Base-by-base conservation (phyloP, 164 flowering plant species). In the Magnolia sinica region DNA sequence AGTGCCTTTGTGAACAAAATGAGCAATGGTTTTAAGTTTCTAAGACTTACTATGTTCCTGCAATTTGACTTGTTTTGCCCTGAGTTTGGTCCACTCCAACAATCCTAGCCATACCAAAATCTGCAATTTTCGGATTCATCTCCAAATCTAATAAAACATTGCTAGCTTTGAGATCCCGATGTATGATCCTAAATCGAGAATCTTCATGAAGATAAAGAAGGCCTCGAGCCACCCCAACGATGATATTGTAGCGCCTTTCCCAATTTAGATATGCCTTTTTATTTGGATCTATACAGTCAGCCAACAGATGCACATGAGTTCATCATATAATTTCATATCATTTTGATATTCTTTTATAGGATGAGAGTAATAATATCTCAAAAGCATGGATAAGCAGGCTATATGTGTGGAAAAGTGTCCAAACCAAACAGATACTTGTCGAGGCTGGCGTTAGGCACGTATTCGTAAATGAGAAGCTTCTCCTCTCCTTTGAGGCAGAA, bases 191-290 rank as follows among this genome's bases (percentile, higher is more conserved):
- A 7, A 87, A 77, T 11, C 85, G 79, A 10, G 91, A 91, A 58
- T 89, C 92, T 45, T 85, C 88, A 49, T 89, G 94, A 65, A 91
- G 87, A 71, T 91, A 91, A 13, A 88, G 81, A 68, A 91, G 51
- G 8, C 92, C 92, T 68, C 88, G 81, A 22, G 88, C 87, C 18
- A 89, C 83, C 7, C 92, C 92, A 22, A 8, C 68, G 0, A 84
- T 82, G 8, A 82, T 37, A 19, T 73, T 79, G 51, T 64, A 73
- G 13, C 87, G 85, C 7, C 18, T 77, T 9, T 52, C 50, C 83
- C 85, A 84, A 51, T 75, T 68, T 23, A 84, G n/a, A 29, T 18
- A 50, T 0, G 19, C 50, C 0, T 67, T 61, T 23, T 23, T 74
- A 14, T 0, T 29, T n/a, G 27, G 70, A 66, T 74, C 75, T 74